phyloP scores from a whole-genome alignment of 169 alveolate genomes.

The Cryptosporidium sp. region DNA sequence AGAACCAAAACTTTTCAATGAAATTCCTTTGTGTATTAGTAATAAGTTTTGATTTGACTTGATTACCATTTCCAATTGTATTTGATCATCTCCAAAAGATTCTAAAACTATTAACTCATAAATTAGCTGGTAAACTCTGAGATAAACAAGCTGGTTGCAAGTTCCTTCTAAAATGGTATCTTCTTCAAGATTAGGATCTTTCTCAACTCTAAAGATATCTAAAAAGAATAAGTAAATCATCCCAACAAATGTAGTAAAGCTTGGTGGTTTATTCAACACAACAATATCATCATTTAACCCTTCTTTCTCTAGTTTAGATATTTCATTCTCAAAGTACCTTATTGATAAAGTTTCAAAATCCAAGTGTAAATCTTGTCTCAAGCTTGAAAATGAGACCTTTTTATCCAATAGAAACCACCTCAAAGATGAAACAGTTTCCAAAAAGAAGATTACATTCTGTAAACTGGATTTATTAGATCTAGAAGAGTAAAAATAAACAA shows the following conservation, averaged over 20 bases:
- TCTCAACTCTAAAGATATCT: not conserved
- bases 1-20: not conserved
- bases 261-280: not conserved
- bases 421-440: slow-evolving; percentile 23
- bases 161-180: not conserved
- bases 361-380: not conserved
- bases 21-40: not conserved
- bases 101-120: not conserved
- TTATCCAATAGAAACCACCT: not conserved
- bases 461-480: not conserved
- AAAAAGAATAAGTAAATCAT: not conserved
- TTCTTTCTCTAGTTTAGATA: not conserved
- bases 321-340: not conserved
- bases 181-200: not conserved
- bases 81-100: not conserved
- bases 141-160: not conserved
- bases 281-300: not conserved
- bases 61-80: not conserved
- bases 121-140: slow-evolving; percentile 7
- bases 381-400: not conserved
- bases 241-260: not conserved
- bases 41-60: not conserved
- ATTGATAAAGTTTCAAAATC: not conserved
- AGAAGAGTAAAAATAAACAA: slow-evolving; percentile 6
- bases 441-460: not conserved